Percentiles rank a stretch among this genome's conserved stretches.
phyloP scores from a whole-genome alignment of 345 rosid species.

The Sonneratia caseolaris region DNA sequence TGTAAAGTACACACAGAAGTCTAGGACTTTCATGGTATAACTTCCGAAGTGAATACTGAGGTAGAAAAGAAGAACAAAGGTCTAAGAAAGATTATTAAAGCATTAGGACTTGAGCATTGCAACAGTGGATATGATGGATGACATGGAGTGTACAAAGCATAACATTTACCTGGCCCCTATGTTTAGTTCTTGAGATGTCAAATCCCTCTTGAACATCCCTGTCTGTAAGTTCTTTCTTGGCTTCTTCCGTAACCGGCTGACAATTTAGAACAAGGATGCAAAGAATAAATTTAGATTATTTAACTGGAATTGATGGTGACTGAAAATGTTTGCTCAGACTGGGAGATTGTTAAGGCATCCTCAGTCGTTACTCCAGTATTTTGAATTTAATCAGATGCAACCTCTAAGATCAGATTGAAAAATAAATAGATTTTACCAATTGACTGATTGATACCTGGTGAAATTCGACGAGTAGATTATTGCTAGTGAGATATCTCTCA shows the following conservation, averaged over 20 bases:
- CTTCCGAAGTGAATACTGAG: slow-evolving; percentile 84
- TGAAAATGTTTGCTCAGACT: neutral
- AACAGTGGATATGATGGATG: neutral
- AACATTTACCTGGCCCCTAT: slow-evolving; percentile 73
- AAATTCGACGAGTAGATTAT: slow-evolving; percentile 79
- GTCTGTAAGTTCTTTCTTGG: slow-evolving; percentile 72
- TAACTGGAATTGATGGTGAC: neutral
- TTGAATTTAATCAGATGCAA: neutral
- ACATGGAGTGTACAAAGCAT: neutral
- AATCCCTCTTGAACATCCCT: slow-evolving; percentile 81
- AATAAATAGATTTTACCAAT: neutral
- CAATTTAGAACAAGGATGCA: slow-evolving; percentile 8
- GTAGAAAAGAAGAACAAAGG: slow-evolving; percentile 6
- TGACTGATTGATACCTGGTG: slow-evolving; percentile 58
- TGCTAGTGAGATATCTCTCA: slow-evolving; percentile 85
- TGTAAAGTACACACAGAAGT: slow-evolving; percentile 72
- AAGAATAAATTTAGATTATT: neutral
- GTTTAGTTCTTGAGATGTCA: slow-evolving; percentile 70
- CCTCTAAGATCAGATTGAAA: neutral
- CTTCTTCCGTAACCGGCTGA: slow-evolving; percentile 83
- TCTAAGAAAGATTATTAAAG: slow-evolving; percentile 1
- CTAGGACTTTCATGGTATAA: slow-evolving; percentile 93
- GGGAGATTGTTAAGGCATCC: neutral
- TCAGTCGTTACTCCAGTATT: neutral
- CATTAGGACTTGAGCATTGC: slow-evolving; percentile 3